These are phyloP conservation scores for Passalora sequoiae DNA, from an alignment of 2,329 filamentous ascomycete genomes.

Conservation along the genomic window DNA sequence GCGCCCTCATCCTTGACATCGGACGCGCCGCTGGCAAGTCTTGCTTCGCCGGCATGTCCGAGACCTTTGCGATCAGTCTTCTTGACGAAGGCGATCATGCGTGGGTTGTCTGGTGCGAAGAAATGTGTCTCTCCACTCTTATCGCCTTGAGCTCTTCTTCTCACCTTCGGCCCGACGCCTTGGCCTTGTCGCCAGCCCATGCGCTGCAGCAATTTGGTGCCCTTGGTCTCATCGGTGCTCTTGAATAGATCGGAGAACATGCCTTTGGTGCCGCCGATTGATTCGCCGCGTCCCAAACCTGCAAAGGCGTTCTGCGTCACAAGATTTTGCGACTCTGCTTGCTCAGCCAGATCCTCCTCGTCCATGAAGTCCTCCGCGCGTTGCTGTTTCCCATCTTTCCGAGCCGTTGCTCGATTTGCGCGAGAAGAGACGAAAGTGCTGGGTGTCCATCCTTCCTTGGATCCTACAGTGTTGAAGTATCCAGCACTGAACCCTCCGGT, in stretches of 20 bases:
- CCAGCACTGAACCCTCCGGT: constrained; percentile 96
- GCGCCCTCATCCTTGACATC: constrained; percentile 32
- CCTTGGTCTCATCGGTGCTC: constrained; percentile 74
- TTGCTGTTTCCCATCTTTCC: constrained; percentile 49
- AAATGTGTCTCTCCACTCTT: constrained; percentile 56
- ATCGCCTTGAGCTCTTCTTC: constrained; percentile 65
- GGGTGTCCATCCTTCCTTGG: constrained; percentile 96
- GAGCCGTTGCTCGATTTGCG: constrained; percentile 66
- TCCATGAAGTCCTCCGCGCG: constrained; percentile 95
- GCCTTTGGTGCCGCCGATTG: constrained; percentile 46
- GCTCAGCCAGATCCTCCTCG: constrained; percentile 86
- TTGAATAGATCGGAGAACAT: constrained; percentile 68
- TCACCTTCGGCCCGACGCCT: constrained; percentile 82
- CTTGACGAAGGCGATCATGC: constrained; percentile 59
- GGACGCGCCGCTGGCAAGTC: constrained; percentile 39
- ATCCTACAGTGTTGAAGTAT: constrained; percentile 98
- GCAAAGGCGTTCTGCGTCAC: constrained; percentile 70
- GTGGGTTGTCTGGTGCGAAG: constrained; percentile 78
- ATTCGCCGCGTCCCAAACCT: constrained; percentile 64
- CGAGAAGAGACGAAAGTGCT: constrained; percentile 89
- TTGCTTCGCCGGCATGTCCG: constrained; percentile 58
- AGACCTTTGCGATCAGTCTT: constrained; percentile 68
- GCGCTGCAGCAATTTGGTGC: constrained; percentile 72
- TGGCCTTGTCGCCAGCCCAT: constrained; percentile 98
- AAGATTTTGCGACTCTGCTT: constrained; percentile 68